phyloP scores from a whole-genome alignment of 176 grass and related monocot species.

The Rhipidocladum racemiflorum region DNA sequence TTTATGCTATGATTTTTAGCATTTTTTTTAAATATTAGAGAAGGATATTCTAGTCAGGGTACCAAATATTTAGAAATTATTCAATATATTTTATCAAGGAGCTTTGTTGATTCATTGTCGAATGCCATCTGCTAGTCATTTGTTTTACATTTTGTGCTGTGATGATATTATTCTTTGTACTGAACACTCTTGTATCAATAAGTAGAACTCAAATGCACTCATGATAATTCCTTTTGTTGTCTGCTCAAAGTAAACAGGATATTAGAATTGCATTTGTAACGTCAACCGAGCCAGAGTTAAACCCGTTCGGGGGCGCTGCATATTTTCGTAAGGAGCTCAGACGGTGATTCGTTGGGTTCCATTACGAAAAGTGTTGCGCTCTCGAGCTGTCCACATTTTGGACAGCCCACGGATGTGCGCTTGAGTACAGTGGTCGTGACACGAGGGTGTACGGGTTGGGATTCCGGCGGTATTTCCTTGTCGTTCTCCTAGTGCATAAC shows the following conservation, averaged over 20 bases:
- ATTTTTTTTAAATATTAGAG: background rate
- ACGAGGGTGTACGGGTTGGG: too few species aligned
- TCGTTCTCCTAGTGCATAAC: too few species aligned
- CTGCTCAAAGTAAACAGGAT: slow-evolving; percentile 21
- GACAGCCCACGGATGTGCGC: too few species aligned
- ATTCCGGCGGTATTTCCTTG: too few species aligned
- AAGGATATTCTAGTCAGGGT: background rate
- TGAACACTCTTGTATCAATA: background rate
- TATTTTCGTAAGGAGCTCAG: too few species aligned
- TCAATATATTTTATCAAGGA: background rate
- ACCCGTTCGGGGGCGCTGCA: too few species aligned
- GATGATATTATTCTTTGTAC: background rate
- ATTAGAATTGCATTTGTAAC: too few species aligned
- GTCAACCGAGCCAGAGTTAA: too few species aligned
- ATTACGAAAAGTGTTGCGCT: too few species aligned
- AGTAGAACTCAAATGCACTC: background rate
- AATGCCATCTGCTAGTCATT: background rate
- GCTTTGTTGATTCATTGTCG: background rate
- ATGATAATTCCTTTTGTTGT: slow-evolving; percentile 19
- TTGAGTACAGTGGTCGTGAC: too few species aligned
- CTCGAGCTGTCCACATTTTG: too few species aligned
- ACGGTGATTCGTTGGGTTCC: too few species aligned
- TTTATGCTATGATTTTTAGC: background rate
- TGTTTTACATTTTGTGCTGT: background rate
- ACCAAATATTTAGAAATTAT: background rate